Evolutionary conservation across 306 rosid genomes (phyloP), one percentile per base, ranked within the genome.

Genomic region (Cucurbita argyrosperma): DNA sequence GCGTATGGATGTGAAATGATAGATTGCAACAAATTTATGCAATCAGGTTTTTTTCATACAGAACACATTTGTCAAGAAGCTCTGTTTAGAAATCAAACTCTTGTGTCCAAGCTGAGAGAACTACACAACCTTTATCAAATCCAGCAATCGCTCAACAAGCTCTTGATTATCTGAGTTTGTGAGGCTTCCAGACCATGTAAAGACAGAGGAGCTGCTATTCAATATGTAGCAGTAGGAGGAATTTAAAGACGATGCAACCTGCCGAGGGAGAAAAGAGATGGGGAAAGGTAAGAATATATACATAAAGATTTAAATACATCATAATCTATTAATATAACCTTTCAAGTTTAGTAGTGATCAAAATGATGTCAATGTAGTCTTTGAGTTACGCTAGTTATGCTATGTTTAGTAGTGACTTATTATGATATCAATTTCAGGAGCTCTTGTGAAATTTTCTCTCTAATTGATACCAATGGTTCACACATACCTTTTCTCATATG

Each of bases 171-270:
- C 91, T 12, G 96, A 19, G 72, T 72, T 85, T 61, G 97, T 77
- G 57, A 89, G 82, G 84, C 85, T 79, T 82, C 99, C 99, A 26
- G 85, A 78, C 99, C 99, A 95, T 37, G 89, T 83, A 86, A 87
- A 87, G 85, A 88, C 75, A 35, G 86, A 79, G 72, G 89, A 51
- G 53, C 87, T 95, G 59, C 79, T 80, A 74, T 95, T 96, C 78
- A 95, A 80, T 83, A 95, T 87, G 86, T 85, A 84, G 82, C 91
- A 91, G 83, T 95, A 86, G 16, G 92, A 82, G 50, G 99, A 95
- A 84, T 91, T 95, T 92, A 95, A 89, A 82, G 99, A 91, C 38
- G 96, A 89, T 54, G 97, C 85, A 74, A 79, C 92, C 99, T 95
- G 84, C 71, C 62, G 21, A 58, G 68, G 76, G 67, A 50, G 42